These are phyloP conservation scores for Pythium vanterpoolii DNA, from an alignment of 352 stramenopile genomes.

Conservation along the genomic window DNA sequence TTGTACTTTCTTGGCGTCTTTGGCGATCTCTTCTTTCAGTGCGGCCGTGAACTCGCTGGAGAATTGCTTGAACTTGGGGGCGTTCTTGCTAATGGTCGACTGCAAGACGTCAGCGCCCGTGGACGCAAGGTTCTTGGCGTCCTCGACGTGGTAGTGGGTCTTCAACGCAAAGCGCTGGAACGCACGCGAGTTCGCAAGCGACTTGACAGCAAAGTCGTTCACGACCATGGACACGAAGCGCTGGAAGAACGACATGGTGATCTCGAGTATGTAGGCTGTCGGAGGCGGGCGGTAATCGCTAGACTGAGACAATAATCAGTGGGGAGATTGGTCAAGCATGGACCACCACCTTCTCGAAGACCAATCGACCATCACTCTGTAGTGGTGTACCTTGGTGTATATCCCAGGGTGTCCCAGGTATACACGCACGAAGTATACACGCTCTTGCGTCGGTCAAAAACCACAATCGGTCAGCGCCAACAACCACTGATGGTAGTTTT, in stretches of 20 bases:
- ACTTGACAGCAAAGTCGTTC: constrained; percentile 85
- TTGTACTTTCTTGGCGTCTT: constrained; percentile 78
- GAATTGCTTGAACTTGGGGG: constrained; percentile 66
- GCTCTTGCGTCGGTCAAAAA: constrained; percentile 4
- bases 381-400: no score
- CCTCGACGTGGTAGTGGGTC: constrained; percentile 80
- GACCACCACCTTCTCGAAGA: constrained; percentile 13
- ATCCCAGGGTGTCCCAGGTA: no score
- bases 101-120: constrained; percentile 43
- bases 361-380: constrained; percentile 16
- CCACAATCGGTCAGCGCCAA: constrained; percentile 17
- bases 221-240: constrained; percentile 76
- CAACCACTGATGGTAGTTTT: constrained; percentile 18
- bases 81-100: constrained; percentile 52
- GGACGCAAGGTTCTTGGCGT: constrained; percentile 71
- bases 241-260: constrained; percentile 70
- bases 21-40: constrained; percentile 70
- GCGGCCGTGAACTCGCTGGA: constrained; percentile 44
- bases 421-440: no score
- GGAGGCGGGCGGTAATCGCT: no score
- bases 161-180: constrained; percentile 86
- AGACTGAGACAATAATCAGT: background rate
- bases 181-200: constrained; percentile 70
- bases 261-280: no score
- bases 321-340: background rate